phyloP scores from a whole-genome alignment of 768 basidiomycete genomes.

The Botryobasidium botryosum region DNA sequence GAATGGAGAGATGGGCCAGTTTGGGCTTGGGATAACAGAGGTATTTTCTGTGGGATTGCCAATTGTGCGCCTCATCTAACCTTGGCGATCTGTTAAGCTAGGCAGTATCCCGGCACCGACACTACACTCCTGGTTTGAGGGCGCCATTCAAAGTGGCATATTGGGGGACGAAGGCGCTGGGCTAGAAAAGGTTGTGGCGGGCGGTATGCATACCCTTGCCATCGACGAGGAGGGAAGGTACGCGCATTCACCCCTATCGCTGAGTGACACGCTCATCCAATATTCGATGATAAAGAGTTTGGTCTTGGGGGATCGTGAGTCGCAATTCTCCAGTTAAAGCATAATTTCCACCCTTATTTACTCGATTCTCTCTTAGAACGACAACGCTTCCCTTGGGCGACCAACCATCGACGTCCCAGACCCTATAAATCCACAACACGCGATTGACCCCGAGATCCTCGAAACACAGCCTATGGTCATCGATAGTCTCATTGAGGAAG shows the following conservation, averaged over 20 bases:
- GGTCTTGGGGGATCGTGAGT: constrained; percentile 20
- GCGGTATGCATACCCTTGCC: constrained; percentile 80
- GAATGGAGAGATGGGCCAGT: constrained; percentile 84
- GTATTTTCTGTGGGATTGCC: constrained; percentile 3
- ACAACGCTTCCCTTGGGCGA: constrained; percentile 23
- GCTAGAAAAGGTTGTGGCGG: constrained; percentile 60
- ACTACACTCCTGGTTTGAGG: constrained; percentile 57
- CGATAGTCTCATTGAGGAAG: constrained; percentile 46
- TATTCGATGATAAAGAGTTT: constrained; percentile 31
- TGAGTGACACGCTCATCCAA: neutral
- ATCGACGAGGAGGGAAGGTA: constrained; percentile 60
- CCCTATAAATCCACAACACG: constrained; percentile 15
- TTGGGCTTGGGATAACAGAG: constrained; percentile 73
- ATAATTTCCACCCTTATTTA: too few relatives aligned
- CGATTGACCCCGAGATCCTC: constrained; percentile 21
- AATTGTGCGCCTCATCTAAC: neutral
- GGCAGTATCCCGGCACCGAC: constrained; percentile 62
- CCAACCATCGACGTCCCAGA: constrained; percentile 20
- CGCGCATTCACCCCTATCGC: neutral
- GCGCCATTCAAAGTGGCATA: constrained; percentile 49
- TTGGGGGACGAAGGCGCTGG: constrained; percentile 48
- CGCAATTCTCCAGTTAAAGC: too few relatives aligned
- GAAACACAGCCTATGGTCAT: constrained; percentile 23
- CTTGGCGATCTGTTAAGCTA: constrained; percentile 20
- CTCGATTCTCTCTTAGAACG: too few relatives aligned